Base-by-base conservation (phyloP, 2,329 filamentous ascomycete genomes). In the Diaporthe citrichinensis region DNA sequence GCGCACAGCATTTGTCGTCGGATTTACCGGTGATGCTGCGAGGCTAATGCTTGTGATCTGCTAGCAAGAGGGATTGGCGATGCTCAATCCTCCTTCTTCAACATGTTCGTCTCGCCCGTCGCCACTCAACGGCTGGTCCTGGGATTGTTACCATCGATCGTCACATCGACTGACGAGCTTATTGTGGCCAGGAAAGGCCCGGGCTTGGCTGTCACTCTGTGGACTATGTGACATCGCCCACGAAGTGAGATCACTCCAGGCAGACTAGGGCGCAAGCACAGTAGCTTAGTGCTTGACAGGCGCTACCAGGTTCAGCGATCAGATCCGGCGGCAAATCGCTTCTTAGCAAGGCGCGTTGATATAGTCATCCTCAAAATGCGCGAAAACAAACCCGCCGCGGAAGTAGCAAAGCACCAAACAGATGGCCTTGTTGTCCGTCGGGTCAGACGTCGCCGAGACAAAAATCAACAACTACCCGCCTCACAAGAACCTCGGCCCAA, bases 201-300 rank as follows among this genome's bases (percentile, higher is more conserved):
- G 34, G 49, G 25, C 71, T 55, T 44, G 25, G 49, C 58, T 65
- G 51, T 65, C 58, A 46, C 71, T 44, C 71, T 44, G 25, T 25
- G 49, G 46, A 31, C 25, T 20, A 57, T 34, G 71, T 67, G 39
- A 65, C 58, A 73, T 65, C 46, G 58, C 51, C 46, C 12, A 55
- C 71, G 7, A 62, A 28, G 59, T 53, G 46, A 41, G 61, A 73
- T 62, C 58, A 44, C 71, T 65, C 12, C 25, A 44, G 71, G 41
- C 53, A 34, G 58, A 20, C 36, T 55, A 55, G 49, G 36, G 31
- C 34, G 31, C n/a, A 55, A 55, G 65, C 49, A 62, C 59, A 46
- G 71, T 65, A 73, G 58, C 58, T 65, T 25, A 44, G 23, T 73
- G 58, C 59, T 65, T 73, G 58, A 65, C 55, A 51, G 68, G n/a